Evolutionary conservation across 495 filamentous ascomycete species (phyloP).

Genomic region (Neurospora sp.): DNA sequence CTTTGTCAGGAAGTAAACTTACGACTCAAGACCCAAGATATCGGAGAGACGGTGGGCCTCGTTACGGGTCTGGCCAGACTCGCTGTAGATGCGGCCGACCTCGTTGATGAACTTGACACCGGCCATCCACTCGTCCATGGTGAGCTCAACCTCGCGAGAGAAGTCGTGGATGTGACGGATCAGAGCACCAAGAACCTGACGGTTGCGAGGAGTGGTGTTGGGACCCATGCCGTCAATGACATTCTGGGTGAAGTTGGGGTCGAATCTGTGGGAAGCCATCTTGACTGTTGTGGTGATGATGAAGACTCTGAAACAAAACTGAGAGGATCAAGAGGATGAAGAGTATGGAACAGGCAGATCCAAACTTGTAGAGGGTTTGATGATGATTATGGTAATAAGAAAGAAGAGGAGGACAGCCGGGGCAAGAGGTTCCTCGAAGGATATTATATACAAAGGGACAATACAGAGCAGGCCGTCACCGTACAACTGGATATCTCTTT

Average conservation of each 20-base stretch:
- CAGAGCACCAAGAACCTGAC: constrained; percentile 52
- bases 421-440: not conserved
- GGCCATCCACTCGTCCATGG: constrained; percentile 69
- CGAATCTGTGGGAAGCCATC: constrained; percentile 39
- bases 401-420: not conserved
- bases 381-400: not conserved
- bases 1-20: constrained; percentile 20
- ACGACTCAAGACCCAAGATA: constrained; percentile 75
- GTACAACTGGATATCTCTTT: not conserved
- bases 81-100: constrained; percentile 41
- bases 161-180: constrained; percentile 78
- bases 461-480: not conserved
- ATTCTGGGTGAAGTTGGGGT: constrained; percentile 66
- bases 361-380: not conserved
- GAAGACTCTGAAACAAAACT: not conserved
- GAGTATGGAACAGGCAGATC: not conserved
- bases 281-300: constrained; percentile 8
- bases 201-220: constrained; percentile 57
- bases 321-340: not conserved
- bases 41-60: constrained; percentile 73
- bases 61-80: constrained; percentile 52
- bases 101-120: constrained; percentile 55
- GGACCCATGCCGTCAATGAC: constrained; percentile 70
- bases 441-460: not conserved
- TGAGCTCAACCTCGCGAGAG: constrained; percentile 71